Evolutionary conservation across 257 asterid species (phyloP), one percentile per base, ranked within the genome.

Genomic region (Solanum neorickii): DNA sequence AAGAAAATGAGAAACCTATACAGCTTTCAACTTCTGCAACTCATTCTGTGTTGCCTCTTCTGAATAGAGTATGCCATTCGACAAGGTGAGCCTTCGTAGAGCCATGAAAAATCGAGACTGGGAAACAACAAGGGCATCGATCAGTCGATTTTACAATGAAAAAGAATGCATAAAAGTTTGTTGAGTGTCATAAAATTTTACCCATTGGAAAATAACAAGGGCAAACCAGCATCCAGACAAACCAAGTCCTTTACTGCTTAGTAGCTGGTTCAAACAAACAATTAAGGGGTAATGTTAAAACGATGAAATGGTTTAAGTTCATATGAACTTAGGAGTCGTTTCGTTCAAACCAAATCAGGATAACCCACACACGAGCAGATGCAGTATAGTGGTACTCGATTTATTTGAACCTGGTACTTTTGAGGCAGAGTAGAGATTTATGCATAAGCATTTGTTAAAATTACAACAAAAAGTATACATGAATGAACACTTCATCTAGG

Each of bases 121-220:
- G 86, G n/a, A 37, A 37, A 37, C 68, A 21, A 27, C 20, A 25
- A 25, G 31, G 65, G 65, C 66, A 46, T 78, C 62, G 5, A 66
- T 66, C 12, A 49, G 68, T 29, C 20, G 23, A 80, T 10, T 29
- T 49, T 68, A 82, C 76, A 68, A 52, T 74, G 9, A 80, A 47
- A 27, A 46, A 80, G 85, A 47, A 49, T 5, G 69, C 7, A 27
- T 78, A 82, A 49, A 80, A 29, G 68, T 35, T 33, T 69, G 83
- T 49, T 70, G 35, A 5, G 7, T 46, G 21, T 16, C 12, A 65
- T 47, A 14, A 7, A 47, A 69, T 14, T 69, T 83, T 92, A 95
- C 98, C 98, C 99, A 97, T 92, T 97, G 99, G 93, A 95, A 97
- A 21, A 94, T 94, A 60, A 93, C 98, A 65, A 95, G 98, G 18